A percentile compares a stretch with the other conserved stretches of the same genome.
phyloP scores from a whole-genome alignment of 306 rosid genomes.

The Ochetophila trinervis region DNA sequence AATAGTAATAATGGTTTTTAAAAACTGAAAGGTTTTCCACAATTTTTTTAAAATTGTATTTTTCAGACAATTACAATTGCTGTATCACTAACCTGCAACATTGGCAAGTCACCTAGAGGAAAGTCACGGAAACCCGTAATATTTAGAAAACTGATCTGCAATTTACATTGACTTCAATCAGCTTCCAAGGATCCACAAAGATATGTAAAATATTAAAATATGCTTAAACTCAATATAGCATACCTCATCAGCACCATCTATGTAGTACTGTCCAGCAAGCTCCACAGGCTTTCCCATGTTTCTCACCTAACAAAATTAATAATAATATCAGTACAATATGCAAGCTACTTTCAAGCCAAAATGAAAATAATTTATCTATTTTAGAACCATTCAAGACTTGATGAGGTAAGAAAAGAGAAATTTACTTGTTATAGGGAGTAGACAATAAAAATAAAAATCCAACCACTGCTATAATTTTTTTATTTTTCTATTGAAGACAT shows the following conservation, averaged over 20 bases:
- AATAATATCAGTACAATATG: slow-evolving; percentile 15
- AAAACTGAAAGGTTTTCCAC: neutral
- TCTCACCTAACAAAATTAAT: slow-evolving; percentile 57
- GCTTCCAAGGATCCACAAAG: slow-evolving; percentile 7
- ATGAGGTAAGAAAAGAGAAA: neutral
- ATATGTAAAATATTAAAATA: slow-evolving; percentile 8
- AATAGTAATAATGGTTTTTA: no score
- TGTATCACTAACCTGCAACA: slow-evolving; percentile 74
- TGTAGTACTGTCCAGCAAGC: slow-evolving; percentile 89
- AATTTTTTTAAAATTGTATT: no score
- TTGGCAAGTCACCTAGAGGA: slow-evolving; percentile 96
- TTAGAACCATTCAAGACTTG: neutral
- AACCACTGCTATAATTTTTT: neutral
- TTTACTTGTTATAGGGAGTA: no score
- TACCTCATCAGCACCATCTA: slow-evolving; percentile 98
- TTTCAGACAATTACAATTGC: neutral
- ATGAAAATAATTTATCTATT: neutral
- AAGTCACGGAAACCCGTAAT: slow-evolving; percentile 97
- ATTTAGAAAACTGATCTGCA: slow-evolving; percentile 86
- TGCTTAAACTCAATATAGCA: slow-evolving; percentile 19
- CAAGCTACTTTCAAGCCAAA: slow-evolving; percentile 21
- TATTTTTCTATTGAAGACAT: neutral
- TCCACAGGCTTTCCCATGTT: slow-evolving; percentile 97
- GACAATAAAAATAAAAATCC: neutral
- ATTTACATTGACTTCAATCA: slow-evolving; percentile 17